These are phyloP conservation scores for Panaeolus papilionaceus DNA, from an alignment of 768 basidiomycete species.

Conservation along the genomic window DNA sequence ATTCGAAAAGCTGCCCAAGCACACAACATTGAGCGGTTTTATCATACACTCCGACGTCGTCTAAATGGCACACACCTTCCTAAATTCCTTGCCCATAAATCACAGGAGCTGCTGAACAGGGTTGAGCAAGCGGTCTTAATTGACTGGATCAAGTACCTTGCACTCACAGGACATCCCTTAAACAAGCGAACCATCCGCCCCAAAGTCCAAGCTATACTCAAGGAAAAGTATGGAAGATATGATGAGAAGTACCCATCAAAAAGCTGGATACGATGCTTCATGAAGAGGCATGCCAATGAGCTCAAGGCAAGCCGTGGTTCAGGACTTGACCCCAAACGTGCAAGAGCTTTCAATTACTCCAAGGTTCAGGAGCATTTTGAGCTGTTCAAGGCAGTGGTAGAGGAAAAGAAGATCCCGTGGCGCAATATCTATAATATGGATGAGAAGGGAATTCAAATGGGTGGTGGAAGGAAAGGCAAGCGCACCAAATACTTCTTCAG, in stretches of 20 bases:
- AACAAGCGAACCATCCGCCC: conserved; percentile 14
- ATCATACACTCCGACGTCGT: conserved; percentile 15
- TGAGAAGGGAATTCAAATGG: conserved; percentile 31
- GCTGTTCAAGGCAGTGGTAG: background rate
- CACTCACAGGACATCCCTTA: conserved; percentile 18
- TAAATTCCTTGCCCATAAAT: conserved; percentile 17
- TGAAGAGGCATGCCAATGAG: conserved; percentile 21
- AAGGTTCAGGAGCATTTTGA: conserved; percentile 23
- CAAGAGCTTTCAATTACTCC: conserved; percentile 32
- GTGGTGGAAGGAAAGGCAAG: conserved; percentile 21
- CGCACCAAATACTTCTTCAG: conserved; percentile 11
- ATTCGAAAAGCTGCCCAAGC: background rate
- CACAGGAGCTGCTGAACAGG: conserved; percentile 22
- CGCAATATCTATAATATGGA: conserved; percentile 32
- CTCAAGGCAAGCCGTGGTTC: conserved; percentile 30
- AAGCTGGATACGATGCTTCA: conserved; percentile 23
- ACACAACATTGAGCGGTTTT: conserved; percentile 10
- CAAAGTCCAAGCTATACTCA: conserved; percentile 11
- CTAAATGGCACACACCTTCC: background rate
- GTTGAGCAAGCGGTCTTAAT: conserved; percentile 20
- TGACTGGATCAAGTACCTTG: conserved; percentile 26
- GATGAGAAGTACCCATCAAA: conserved; percentile 4
- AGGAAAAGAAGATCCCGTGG: conserved; percentile 20
- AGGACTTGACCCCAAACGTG: conserved; percentile 37
- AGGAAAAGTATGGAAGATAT: background rate